Percentiles rank a stretch among this genome's conserved stretches.
Evolutionary conservation across 2,329 filamentous ascomycete genomes (phyloP).

Genomic region (Fusarium duplospermum): DNA sequence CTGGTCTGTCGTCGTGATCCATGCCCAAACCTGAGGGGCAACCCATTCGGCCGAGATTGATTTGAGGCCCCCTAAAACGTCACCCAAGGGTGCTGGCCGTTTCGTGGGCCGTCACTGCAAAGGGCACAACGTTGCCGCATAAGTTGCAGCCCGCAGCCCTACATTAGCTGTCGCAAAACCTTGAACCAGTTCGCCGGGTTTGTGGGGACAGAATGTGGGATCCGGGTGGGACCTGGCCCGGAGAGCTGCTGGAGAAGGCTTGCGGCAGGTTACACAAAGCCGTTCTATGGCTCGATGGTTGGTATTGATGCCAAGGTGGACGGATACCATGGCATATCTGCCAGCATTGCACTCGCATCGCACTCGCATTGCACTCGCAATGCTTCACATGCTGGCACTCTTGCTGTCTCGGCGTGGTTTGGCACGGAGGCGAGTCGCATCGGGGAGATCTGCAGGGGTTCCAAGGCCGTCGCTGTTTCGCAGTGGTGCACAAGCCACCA

Average conservation of each 20-base stretch:
- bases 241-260: conserved; percentile 27
- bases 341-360: background rate
- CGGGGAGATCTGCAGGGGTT: conserved; percentile 6
- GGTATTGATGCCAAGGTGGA: background rate
- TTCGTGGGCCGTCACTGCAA: conserved; percentile 11
- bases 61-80: conserved; percentile 2
- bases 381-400: background rate
- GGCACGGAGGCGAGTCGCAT: conserved; percentile 2
- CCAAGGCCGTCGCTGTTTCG: background rate
- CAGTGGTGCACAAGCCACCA: conserved; percentile 21
- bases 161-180: conserved; percentile 36
- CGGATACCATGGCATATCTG: background rate
- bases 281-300: conserved; percentile 4
- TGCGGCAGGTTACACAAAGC: conserved; percentile 20
- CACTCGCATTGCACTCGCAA: background rate
- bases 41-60: background rate
- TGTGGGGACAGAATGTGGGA: conserved; percentile 38
- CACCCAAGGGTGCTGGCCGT: conserved; percentile 14
- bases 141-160: conserved; percentile 39
- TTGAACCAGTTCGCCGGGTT: conserved; percentile 39
- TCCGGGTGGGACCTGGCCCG: conserved; percentile 32
- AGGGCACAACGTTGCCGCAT: conserved; percentile 24
- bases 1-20: conserved; percentile 9
- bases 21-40: background rate
- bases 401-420: background rate